Evolutionary conservation across 176 grass and related monocot species (phyloP), one percentile per base, ranked within the genome.

Genomic region (Chloris gayana): DNA sequence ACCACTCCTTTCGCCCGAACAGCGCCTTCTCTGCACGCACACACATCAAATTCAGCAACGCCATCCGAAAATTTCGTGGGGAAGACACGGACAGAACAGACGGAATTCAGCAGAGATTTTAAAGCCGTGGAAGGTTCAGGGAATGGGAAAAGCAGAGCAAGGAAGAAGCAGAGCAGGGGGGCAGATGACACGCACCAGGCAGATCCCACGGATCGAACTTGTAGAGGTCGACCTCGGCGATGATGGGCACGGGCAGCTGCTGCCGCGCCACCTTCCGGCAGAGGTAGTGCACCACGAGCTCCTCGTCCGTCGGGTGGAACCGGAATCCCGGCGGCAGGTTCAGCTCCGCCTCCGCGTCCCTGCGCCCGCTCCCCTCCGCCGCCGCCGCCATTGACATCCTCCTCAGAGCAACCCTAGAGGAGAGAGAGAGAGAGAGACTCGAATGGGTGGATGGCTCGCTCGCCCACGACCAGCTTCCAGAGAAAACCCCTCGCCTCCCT

Each of bases 271-370:
- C 87, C 91, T 59, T 89, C 76, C 76, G 15, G 91, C 91, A 93
- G 50, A 93, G 87, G 76, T 93, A 93, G 83, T 93, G 72, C 67
- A 87, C 80, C 8, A 93, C 91, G 5, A 98, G 92, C 90, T 98
- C 95, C 79, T 95, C 92, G 53, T 98, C 95, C 18, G 95, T 98
- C 14, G 95, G 95, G 79, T 98, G 95, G 88, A 98, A 98, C 1
- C 95, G 90, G 67, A 95, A 98, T 14, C 95, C 95, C 32, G 95
- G 95, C 15, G 92, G 95, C 74, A 98, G 87, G 87, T 93, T 89
- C 66, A 93, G 87, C 72, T 93, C 91, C 33, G 84, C 91, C 80
- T 93, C 91, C 59, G 87, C 91, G 82, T 93, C 91, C 82, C 91
- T 87, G 62, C 73, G 25, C 83, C 78, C 83, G 67, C 74, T 79